Conservation (phyloP, 192 early-diverging fungal species). For the Coemansia sp. region DNA sequence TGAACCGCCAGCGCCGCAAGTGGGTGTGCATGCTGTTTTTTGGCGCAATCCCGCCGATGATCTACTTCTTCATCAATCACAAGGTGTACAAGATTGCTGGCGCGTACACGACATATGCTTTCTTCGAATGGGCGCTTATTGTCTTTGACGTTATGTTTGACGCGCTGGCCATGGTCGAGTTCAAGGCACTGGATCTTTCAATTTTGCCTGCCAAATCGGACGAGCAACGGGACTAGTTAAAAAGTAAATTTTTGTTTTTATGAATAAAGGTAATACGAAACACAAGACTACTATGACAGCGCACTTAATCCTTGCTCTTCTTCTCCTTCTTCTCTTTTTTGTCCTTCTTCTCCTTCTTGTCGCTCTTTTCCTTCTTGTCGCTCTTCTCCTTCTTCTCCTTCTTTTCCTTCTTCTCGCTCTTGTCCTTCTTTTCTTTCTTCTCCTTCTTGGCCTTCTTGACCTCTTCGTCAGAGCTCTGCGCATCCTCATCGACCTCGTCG, state of each 20-base stretch:
- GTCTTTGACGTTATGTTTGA: slow-evolving; percentile 75
- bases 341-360: slow-evolving; percentile 36
- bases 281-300: not conserved
- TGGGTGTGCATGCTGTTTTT: slow-evolving; percentile 63
- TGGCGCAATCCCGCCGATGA: slow-evolving; percentile 67
- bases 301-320: slow-evolving; percentile 40
- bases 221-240: slow-evolving; percentile 35
- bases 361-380: slow-evolving; percentile 45
- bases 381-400: slow-evolving; percentile 29
- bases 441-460: slow-evolving; percentile 44
- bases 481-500: slow-evolving; percentile 40
- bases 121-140: slow-evolving; percentile 83
- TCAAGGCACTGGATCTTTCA: slow-evolving; percentile 51
- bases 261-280: not conserved
- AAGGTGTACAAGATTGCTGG: slow-evolving; percentile 71
- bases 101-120: slow-evolving; percentile 77
- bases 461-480: slow-evolving; percentile 42
- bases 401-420: slow-evolving; percentile 22
- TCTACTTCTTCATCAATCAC: slow-evolving; percentile 75
- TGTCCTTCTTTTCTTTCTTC: slow-evolving; percentile 46
- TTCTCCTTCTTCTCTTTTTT: slow-evolving; percentile 47
- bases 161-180: slow-evolving; percentile 69
- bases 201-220: slow-evolving; percentile 36
- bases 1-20: slow-evolving; percentile 52
- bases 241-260: not conserved